Base-by-base conservation (phyloP, 129 eudicot genomes). In the Dittrichia graveolens region DNA sequence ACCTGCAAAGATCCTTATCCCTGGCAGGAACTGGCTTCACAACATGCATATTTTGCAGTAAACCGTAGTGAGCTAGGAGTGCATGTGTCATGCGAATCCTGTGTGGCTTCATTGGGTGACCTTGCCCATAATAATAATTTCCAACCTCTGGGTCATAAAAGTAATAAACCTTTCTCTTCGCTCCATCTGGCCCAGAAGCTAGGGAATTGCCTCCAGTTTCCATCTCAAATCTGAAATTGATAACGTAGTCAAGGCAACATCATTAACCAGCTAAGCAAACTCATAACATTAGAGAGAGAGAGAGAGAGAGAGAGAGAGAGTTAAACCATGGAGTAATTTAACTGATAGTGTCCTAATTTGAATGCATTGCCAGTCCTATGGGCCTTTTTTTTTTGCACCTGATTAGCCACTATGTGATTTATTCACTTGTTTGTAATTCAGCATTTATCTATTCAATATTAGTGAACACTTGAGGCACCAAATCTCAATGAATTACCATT, bases 41-140 rank as follows among this genome's bases (percentile, higher is more conserved):
- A 43, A 89, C 92, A 14, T 83, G 85, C 96, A 89, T 89, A 70
- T 86, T 67, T 72, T 84, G 87, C 38, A 86, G 87, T 55, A 89
- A 69, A 19, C 92, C 92, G 8, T 89, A 89, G 76, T 89, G 89
- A 11, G 92, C 92, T 42, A 89, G 39, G 0, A 88, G 95, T 47
- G 88, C 88, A 75, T 88, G 95, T 1, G 96, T 87, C 93, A 90
- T 90, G 61, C 97, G 89, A 73, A 92, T 89, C 62, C 97, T 78
- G 82, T 91, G 97, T n/a, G 97, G 97, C 88, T 91, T 91, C 97
- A 91, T 91, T 9, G 97, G 91, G 74, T 91, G 97, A 44, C 97
- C 97, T 83, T 91, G 97, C 3, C 97, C 97, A 41, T 91, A 91
- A 66, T 91, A 91, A 61, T 91, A 91, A 66, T 91, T 88, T 16